Evolutionary conservation across 2,329 filamentous ascomycete genomes (phyloP), one percentile per base, ranked within the genome.

Genomic region (Metarhizium rileyi): DNA sequence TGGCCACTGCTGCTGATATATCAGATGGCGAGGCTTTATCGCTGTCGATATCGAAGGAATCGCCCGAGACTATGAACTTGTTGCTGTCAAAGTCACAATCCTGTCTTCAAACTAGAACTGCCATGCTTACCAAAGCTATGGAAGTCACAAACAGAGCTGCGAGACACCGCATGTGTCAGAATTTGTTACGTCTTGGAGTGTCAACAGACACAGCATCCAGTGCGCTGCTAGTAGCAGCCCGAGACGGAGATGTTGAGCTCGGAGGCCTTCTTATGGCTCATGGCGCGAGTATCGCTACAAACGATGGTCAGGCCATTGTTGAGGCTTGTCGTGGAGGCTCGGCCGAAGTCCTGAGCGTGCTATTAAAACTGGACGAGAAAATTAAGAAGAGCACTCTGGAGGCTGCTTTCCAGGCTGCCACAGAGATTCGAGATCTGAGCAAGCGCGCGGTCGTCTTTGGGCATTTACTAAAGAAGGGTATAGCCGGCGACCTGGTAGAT

Each of bases 331-430:
- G 72, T 2, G 70, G 72, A 0, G 78, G 77, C 0, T 70, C 72
- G 0, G 61, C 69, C 0, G 71, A 73, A 4, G 71, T 81, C 5
- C 58, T 81, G 3, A 61, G 67, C 35, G 72, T 80, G 60, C 63
- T 81, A 1, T 61, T 81, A 1, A 67, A 63, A 23, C 67, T 70
- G 1, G 66, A 69, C 23, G 60, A 57, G 0, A 58, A 68, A 4
- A 59, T 70, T 0, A 67, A 66, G 10, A 68, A 68, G 44, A 58
- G 61, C 6, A 76, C 71, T 0, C 59, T 81, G 3, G 67, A 72
- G 27, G 68, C 70, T 36, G 76, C 73, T 0, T 81, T 81, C 42
- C 73, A 79, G 52, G 77, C 76, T 2, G 76, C 77, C 0, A 78
- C 74, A 0, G 72, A 76, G 47, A 66, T 80, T 2, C 62, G 70